Base-by-base conservation (phyloP, 1,139 yeast species). In the Spencermartinsiella ligniputridi region DNA sequence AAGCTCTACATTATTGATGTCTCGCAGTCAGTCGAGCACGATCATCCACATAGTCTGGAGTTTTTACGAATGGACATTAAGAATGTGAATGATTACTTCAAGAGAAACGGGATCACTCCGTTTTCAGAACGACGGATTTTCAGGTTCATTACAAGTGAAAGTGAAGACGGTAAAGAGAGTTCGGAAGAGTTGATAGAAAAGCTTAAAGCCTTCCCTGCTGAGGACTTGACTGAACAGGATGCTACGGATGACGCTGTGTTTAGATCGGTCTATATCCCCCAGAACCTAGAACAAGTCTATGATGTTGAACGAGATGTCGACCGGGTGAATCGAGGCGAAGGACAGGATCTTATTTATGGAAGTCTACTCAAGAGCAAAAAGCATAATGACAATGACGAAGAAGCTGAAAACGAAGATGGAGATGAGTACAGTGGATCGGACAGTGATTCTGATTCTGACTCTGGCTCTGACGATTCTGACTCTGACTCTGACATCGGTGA, bases 31-130 rank as follows among this genome's bases (percentile, higher is more conserved):
- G 98, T 94, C 21, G 97, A 94, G 63, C 97, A 96, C 18, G 97
- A 90, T 56, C 99, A 94, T 64, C 98, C 97, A 4, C 89, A 88
- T 86, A 86, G 96, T 37, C 72, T 92, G 49, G 97, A 92, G 62
- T 94, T 94, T 61, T 68, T 94, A 48, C 73, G 99, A 61, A 92
- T 92, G 98, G 99, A 94, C 66, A 90, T 94, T 58, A 92, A 90
- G 64, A 94, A 94, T 59, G 89, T 92, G 16, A 92, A 89, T 60
- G 94, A 86, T 57, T 94, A 83, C 63, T 94, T 94, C 58, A 74
- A 81, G 48, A 76, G 76, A 57, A 81, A 83, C 62, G 82, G 82
- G 27, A 86, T 89, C 35, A 75, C 78, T 45, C 83, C 87, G 3
- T 84, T 85, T 54, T 79, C 95, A 2, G 98, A 92, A 63, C 74